Percentiles rank a stretch among this genome's conserved stretches.
These are phyloP conservation scores for Phoenix dactylifera DNA, from an alignment of 176 grass and related monocot species.

Conservation along the genomic window DNA sequence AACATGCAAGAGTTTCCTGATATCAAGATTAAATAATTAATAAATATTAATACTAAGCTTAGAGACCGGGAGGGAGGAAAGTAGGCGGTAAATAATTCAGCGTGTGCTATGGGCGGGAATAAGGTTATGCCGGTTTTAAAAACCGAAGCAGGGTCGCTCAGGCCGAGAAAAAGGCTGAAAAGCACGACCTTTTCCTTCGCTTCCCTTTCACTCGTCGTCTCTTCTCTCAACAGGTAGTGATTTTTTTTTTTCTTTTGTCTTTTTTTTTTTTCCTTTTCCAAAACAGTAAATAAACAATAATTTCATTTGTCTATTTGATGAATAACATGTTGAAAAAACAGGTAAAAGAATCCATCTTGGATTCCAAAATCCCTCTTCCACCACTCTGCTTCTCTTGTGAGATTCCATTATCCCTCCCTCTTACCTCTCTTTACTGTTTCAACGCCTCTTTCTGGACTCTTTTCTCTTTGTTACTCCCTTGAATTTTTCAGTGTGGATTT, in stretches of 20 bases:
- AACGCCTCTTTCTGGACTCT: conserved; percentile 17
- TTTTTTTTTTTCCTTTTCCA: too few relatives aligned
- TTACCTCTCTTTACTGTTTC: conserved; percentile 35
- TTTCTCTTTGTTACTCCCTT: too few relatives aligned
- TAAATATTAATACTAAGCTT: too few relatives aligned
- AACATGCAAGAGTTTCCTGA: too few relatives aligned
- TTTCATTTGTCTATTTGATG: too few relatives aligned
- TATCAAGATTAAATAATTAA: too few relatives aligned
- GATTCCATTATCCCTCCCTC: conserved; percentile 24
- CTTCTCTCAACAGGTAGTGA: too few relatives aligned
- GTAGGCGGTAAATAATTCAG: too few relatives aligned
- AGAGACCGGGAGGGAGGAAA: too few relatives aligned
- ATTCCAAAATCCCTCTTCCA: not conserved
- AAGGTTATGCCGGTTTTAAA: conserved; percentile 3
- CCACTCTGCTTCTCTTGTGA: conserved; percentile 27
- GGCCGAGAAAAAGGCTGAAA: conserved; percentile 13
- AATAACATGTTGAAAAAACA: not conserved
- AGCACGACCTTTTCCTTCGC: conserved; percentile 2
- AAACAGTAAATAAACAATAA: too few relatives aligned
- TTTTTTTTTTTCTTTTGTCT: too few relatives aligned
- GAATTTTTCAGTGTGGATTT: conserved; percentile 6
- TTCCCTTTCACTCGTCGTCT: conserved; percentile 21
- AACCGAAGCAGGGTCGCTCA: not conserved
- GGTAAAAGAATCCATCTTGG: not conserved
- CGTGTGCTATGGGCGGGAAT: conserved; percentile 9